phyloP scores from a whole-genome alignment of 257 asterid species.

The Solanum rostratum region DNA sequence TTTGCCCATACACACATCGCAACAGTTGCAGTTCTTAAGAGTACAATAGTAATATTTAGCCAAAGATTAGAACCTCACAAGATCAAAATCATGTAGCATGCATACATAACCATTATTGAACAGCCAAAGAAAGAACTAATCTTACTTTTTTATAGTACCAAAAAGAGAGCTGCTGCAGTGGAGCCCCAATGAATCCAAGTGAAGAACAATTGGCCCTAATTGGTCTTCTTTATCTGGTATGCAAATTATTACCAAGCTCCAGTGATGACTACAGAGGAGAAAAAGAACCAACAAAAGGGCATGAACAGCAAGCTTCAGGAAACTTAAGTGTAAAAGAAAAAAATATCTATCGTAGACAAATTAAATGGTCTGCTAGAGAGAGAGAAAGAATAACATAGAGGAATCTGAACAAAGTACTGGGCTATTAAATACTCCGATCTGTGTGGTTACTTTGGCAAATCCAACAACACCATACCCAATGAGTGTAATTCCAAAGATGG shows the following conservation, averaged over 20 bases:
- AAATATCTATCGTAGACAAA: not conserved
- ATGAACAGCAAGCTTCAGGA: conserved; percentile 4
- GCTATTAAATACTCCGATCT: not conserved
- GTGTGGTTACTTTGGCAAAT: not conserved
- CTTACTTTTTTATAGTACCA: conserved; percentile 52
- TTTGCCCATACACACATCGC: not conserved
- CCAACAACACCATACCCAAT: not conserved
- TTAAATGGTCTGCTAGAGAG: not conserved
- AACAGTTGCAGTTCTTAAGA: not conserved
- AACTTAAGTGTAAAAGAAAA: not conserved
- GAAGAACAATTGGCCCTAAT: conserved; percentile 59
- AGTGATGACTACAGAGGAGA: conserved; percentile 49
- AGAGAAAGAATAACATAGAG: not conserved
- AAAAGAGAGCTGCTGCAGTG: conserved; percentile 58
- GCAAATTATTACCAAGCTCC: conserved; percentile 95
- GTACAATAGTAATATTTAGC: not conserved
- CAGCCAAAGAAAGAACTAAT: not conserved
- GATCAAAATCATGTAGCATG: not conserved
- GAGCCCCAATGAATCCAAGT: conserved; percentile 80
- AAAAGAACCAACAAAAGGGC: conserved; percentile 9
- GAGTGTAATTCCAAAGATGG: not conserved
- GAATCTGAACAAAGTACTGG: not conserved
- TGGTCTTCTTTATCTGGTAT: conserved; percentile 69
- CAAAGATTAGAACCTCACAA: not conserved
- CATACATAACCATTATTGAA: not conserved